These are phyloP conservation scores for Trichophyton mentagrophytes DNA, from an alignment of 2,329 filamentous ascomycete genomes.

Conservation along the genomic window DNA sequence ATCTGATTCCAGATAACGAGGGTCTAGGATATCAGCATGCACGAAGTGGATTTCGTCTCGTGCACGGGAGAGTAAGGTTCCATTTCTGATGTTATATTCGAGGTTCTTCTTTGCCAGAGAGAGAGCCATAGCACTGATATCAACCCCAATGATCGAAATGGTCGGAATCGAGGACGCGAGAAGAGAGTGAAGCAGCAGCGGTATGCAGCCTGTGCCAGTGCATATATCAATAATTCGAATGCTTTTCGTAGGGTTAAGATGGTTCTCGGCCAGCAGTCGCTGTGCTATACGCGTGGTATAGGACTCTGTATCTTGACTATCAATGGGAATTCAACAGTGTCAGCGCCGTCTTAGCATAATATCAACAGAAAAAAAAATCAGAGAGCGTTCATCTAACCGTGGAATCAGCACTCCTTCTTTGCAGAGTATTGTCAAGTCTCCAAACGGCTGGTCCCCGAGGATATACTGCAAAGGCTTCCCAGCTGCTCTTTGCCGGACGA, in stretches of 20 bases:
- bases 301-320: conserved; percentile 55
- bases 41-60: conserved; percentile 34
- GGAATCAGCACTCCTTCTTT: conserved; percentile 72
- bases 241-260: conserved; percentile 5
- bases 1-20: background rate
- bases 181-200: conserved; percentile 58
- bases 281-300: conserved; percentile 47
- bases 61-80: conserved; percentile 18
- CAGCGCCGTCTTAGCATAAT: background rate
- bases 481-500: conserved; percentile 34
- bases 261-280: conserved; percentile 24
- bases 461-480: conserved; percentile 83
- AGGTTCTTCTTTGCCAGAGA: conserved; percentile 54
- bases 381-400: conserved; percentile 31
- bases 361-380: background rate
- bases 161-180: conserved; percentile 33
- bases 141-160: conserved; percentile 53
- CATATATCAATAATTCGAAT: conserved; percentile 71
- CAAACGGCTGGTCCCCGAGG: conserved; percentile 78
- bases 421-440: conserved; percentile 65
- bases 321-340: background rate
- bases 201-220: conserved; percentile 82
- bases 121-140: conserved; percentile 57
- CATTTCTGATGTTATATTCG: conserved; percentile 34
- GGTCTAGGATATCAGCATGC: conserved; percentile 32